Conservation (phyloP, 805 yeast species). For the Tetrapisispora phaffii region DNA sequence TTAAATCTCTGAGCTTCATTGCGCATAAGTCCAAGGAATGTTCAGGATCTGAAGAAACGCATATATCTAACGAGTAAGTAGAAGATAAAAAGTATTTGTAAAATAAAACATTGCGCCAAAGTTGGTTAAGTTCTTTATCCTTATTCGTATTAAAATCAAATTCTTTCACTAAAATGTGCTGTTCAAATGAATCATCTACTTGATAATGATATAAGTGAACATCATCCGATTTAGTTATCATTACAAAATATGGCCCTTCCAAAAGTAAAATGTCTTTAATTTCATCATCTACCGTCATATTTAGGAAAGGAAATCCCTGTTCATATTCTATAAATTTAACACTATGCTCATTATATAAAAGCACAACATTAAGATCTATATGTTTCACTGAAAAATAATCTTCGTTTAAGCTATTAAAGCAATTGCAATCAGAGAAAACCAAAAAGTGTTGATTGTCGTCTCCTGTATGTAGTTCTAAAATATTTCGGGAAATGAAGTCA, state of each 20-base stretch:
- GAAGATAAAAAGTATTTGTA: constrained; percentile 19
- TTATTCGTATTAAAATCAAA: constrained; percentile 13
- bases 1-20: constrained; percentile 26
- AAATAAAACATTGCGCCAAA: constrained; percentile 23
- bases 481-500: constrained; percentile 15
- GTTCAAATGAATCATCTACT: constrained; percentile 17
- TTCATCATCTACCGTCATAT: constrained; percentile 15
- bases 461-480: constrained; percentile 1
- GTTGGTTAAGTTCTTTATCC: constrained; percentile 13
- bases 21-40: constrained; percentile 22
- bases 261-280: constrained; percentile 13
- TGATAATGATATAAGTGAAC: constrained; percentile 17
- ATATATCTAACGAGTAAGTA: constrained; percentile 13
- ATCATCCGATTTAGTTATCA: constrained; percentile 15
- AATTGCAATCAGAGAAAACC: constrained; percentile 10
- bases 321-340: constrained; percentile 21
- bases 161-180: constrained; percentile 5
- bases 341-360: constrained; percentile 11
- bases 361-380: constrained; percentile 13
- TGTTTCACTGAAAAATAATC: constrained; percentile 12
- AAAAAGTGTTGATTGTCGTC: constrained; percentile 5
- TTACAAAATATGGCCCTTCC: constrained; percentile 12
- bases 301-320: constrained; percentile 21
- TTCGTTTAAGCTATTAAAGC: constrained; percentile 16
- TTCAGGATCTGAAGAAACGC: constrained; percentile 17